Conservation (phyloP, 331 rosid genomes). For the Spiraea crenata region DNA sequence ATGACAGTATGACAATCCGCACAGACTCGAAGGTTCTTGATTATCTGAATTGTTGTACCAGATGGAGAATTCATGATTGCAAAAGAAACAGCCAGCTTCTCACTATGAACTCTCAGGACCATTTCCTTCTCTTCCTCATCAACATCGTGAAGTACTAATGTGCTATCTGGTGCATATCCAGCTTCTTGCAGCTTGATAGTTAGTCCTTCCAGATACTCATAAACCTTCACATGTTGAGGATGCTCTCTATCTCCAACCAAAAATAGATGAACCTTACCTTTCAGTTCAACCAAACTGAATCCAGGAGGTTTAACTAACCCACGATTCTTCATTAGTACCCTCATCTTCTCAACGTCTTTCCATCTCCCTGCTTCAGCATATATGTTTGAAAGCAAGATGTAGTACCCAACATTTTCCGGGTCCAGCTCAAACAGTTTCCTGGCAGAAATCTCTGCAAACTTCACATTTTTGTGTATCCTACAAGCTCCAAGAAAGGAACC, state of each 20-base stretch:
- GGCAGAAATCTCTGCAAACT: conserved; percentile 77
- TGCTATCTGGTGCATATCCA: conserved; percentile 59
- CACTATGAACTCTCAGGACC: conserved; percentile 76
- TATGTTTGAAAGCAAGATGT: conserved; percentile 73
- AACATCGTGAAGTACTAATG: conserved; percentile 76
- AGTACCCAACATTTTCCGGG: conserved; percentile 70
- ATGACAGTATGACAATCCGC: conserved; percentile 71
- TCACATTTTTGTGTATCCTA: conserved; percentile 75
- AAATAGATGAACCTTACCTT: conserved; percentile 72
- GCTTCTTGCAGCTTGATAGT: conserved; percentile 62
- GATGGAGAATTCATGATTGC: conserved; percentile 70
- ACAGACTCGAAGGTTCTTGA: conserved; percentile 79
- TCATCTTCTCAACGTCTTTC: conserved; percentile 79
- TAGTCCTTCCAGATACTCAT: conserved; percentile 53
- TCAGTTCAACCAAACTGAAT: conserved; percentile 76
- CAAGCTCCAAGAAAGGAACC: conserved; percentile 88
- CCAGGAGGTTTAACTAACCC: conserved; percentile 76
- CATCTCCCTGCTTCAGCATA: conserved; percentile 88
- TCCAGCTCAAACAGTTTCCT: conserved; percentile 63
- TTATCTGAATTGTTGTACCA: conserved; percentile 58
- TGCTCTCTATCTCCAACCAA: conserved; percentile 82
- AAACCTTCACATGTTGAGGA: conserved; percentile 65
- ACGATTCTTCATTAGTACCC: conserved; percentile 58
- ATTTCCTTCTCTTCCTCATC: conserved; percentile 89
- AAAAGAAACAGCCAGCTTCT: conserved; percentile 82